A percentile compares a stretch with the other conserved stretches of the same genome.
phyloP scores from a whole-genome alignment of 257 asterid species.

The Jasminum sambac region DNA sequence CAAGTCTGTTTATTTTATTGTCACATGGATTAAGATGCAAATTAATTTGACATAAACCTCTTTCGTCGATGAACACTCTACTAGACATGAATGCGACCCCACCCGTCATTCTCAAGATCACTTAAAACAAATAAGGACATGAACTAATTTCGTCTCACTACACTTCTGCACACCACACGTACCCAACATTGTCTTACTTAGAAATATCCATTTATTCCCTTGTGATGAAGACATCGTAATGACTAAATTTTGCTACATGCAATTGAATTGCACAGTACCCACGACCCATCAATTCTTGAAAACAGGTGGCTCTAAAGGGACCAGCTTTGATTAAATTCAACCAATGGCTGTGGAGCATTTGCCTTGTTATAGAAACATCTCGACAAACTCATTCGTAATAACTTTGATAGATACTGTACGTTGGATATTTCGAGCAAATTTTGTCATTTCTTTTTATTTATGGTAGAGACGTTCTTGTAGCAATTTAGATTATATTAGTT shows the following conservation, averaged over 20 bases:
- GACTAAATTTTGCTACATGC: not conserved
- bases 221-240: not conserved
- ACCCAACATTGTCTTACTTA: not conserved
- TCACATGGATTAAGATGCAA: too few species aligned
- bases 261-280: not conserved
- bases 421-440: not conserved
- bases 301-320: constrained; percentile 9
- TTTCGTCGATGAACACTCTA: not conserved
- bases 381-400: not conserved
- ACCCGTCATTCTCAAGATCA: not conserved
- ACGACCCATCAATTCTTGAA: not conserved
- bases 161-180: not conserved
- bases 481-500: not conserved
- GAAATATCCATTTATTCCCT: not conserved
- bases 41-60: not conserved
- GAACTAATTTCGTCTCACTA: not conserved
- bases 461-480: not conserved
- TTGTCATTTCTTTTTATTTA: not conserved
- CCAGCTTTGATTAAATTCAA: not conserved
- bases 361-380: not conserved
- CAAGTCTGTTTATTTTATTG: too few species aligned
- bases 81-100: not conserved
- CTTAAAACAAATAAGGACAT: not conserved
- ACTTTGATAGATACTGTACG: not conserved
- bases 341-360: constrained; percentile 5